These are phyloP conservation scores for Carex pumila DNA, from an alignment of 176 grass and related monocot genomes.

Conservation along the genomic window DNA sequence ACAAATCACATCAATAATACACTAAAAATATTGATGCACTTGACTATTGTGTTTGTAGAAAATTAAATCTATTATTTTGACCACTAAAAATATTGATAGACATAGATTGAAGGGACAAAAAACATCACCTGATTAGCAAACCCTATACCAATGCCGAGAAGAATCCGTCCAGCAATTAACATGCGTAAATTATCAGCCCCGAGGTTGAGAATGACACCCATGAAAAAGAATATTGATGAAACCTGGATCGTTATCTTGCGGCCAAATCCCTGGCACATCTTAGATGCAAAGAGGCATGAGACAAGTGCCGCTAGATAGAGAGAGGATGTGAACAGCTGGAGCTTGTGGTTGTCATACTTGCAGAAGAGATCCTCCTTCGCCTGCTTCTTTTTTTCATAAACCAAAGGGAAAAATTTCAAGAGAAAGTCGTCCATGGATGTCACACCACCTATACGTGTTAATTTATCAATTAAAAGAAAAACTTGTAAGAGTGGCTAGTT, in stretches of 20 bases:
- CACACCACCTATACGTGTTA: conserved; percentile 18
- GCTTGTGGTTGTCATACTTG: conserved; percentile 14
- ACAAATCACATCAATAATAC: too few species aligned
- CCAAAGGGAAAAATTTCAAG: conserved; percentile 13
- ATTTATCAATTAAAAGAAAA: background rate
- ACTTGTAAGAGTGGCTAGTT: background rate
- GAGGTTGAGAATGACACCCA: conserved; percentile 55
- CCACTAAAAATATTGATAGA: background rate
- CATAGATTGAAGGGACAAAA: background rate
- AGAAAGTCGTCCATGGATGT: conserved; percentile 28
- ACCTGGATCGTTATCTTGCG: conserved; percentile 16
- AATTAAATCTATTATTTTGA: background rate
- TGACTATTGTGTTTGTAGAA: background rate
- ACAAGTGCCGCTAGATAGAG: conserved; percentile 21
- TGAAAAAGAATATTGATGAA: conserved; percentile 13
- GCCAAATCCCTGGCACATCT: conserved; percentile 6
- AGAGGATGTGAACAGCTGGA: conserved; percentile 32
- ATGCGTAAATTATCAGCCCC: conserved; percentile 52
- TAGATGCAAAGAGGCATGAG: conserved; percentile 20
- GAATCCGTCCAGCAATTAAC: conserved; percentile 73
- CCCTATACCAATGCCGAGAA: conserved; percentile 71
- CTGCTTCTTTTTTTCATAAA: background rate
- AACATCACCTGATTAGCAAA: conserved; percentile 55
- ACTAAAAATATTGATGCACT: background rate
- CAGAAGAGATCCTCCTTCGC: conserved; percentile 10